Conservation (phyloP, 495 filamentous ascomycete species). For the Aspergillus heteromorphus region DNA sequence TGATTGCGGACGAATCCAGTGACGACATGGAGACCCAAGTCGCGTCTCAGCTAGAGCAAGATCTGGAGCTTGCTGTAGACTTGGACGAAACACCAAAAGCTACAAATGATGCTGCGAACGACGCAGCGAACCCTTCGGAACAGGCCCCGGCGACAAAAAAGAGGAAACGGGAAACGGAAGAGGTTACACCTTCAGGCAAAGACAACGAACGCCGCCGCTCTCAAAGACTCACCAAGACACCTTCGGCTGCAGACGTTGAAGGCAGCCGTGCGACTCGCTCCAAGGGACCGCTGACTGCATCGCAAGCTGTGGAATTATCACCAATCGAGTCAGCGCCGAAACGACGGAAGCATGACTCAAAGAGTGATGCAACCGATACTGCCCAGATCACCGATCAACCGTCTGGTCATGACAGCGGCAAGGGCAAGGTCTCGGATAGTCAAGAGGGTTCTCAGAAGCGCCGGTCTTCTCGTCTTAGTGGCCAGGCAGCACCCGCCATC, state of each 20-base stretch:
- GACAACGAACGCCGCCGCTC: slow-evolving; percentile 31
- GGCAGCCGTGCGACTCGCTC: slow-evolving; percentile 13
- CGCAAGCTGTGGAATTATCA: slow-evolving; percentile 9
- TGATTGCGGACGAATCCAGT: slow-evolving; percentile 24
- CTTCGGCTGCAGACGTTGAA: slow-evolving; percentile 3
- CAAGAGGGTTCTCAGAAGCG: slow-evolving; percentile 17
- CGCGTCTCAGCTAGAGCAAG: slow-evolving; percentile 42
- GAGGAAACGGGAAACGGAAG: slow-evolving; percentile 31
- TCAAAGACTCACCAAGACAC: slow-evolving; percentile 20
- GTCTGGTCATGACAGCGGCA: neutral
- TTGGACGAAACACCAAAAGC: slow-evolving; percentile 9
- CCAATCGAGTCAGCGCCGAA: slow-evolving; percentile 18
- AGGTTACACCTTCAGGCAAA: slow-evolving; percentile 8
- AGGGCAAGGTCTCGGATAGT: neutral
- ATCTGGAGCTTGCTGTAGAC: slow-evolving; percentile 35
- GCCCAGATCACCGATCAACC: neutral
- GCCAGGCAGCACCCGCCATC: slow-evolving; percentile 10
- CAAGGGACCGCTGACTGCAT: slow-evolving; percentile 11
- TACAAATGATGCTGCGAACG: neutral
- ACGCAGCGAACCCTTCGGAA: neutral
- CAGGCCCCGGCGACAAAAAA: slow-evolving; percentile 24
- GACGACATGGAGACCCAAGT: slow-evolving; percentile 42
- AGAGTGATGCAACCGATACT: neutral
- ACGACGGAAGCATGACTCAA: slow-evolving; percentile 22
- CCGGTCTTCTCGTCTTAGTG: slow-evolving; percentile 25